Percentiles rank a stretch among this genome's conserved stretches.
phyloP scores from a whole-genome alignment of 1,284 basidiomycete species.

The Pyrrhoderma noxium region DNA sequence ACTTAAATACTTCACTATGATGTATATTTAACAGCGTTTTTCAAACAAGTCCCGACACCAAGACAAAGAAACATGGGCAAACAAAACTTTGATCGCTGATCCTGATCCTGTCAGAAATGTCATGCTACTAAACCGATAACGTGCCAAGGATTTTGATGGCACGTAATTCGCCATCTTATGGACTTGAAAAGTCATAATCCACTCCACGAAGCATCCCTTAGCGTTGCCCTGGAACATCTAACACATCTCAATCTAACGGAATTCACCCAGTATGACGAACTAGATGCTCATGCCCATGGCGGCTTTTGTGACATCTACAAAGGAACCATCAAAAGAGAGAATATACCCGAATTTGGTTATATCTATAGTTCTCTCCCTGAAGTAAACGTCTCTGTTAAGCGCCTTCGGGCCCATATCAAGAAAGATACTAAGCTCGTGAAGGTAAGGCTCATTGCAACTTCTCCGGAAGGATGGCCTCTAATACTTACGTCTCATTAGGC shows the following conservation, averaged over 20 bases:
- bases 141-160: too few species aligned
- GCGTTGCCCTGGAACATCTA: background rate
- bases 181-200: too few species aligned
- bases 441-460: constrained; percentile 1
- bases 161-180: too few species aligned
- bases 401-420: constrained; percentile 7
- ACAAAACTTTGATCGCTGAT: too few species aligned
- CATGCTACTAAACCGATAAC: too few species aligned
- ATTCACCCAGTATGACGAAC: background rate
- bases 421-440: constrained; percentile 1
- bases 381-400: background rate
- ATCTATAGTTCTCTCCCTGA: background rate
- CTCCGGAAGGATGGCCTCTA: background rate
- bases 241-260: constrained; percentile 2
- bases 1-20: too few species aligned
- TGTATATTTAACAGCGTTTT: too few species aligned
- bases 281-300: background rate
- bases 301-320: constrained; percentile 6
- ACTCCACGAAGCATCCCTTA: too few species aligned
- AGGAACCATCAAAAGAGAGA: background rate
- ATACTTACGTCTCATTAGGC: constrained; percentile 1
- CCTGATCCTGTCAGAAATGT: too few species aligned
- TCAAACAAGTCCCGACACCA: too few species aligned
- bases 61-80: too few species aligned
- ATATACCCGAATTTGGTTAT: background rate